These are phyloP conservation scores for Phaeosphaeria sp. DNA, from an alignment of 2,329 filamentous ascomycete species.

Conservation along the genomic window DNA sequence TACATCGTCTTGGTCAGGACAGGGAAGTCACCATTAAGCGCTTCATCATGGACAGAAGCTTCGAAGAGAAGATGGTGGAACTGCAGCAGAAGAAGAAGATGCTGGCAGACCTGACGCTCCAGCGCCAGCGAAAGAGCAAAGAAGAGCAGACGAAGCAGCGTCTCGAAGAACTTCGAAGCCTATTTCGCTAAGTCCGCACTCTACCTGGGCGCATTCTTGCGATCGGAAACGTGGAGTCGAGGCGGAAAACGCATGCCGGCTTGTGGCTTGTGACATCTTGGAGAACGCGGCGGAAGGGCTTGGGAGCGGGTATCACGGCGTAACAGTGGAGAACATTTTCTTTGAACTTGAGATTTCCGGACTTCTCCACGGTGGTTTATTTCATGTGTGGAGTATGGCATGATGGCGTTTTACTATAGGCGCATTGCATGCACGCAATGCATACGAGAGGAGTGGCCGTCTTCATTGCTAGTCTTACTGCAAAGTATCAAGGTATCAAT, in stretches of 20 bases:
- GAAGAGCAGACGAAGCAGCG: constrained; percentile 69
- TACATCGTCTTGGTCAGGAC: constrained; percentile 71
- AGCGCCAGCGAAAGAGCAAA: constrained; percentile 60
- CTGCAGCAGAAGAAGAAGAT: constrained; percentile 93
- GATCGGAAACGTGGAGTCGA: not conserved
- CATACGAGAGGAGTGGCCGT: too few relatives aligned
- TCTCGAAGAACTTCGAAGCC: constrained; percentile 64
- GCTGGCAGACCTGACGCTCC: constrained; percentile 77
- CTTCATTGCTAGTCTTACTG: not conserved
- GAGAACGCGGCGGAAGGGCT: not conserved
- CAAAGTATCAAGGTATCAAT: not conserved
- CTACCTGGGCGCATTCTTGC: not conserved
- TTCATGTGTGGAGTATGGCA: not conserved
- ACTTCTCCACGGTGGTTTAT: too few relatives aligned
- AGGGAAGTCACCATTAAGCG: constrained; percentile 85
- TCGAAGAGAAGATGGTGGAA: constrained; percentile 91
- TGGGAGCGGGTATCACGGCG: constrained; percentile 7
- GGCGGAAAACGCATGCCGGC: constrained; percentile 7
- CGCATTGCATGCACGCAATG: not conserved
- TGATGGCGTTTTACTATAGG: not conserved
- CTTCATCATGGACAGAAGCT: constrained; percentile 88
- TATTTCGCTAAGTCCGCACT: constrained; percentile 54
- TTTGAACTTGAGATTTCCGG: not conserved
- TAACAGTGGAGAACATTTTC: not conserved
- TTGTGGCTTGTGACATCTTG: constrained; percentile 4